Evolutionary conservation across 2,329 filamentous ascomycete genomes (phyloP), one percentile per base, ranked within the genome.

Genomic region (Phoma sp.): DNA sequence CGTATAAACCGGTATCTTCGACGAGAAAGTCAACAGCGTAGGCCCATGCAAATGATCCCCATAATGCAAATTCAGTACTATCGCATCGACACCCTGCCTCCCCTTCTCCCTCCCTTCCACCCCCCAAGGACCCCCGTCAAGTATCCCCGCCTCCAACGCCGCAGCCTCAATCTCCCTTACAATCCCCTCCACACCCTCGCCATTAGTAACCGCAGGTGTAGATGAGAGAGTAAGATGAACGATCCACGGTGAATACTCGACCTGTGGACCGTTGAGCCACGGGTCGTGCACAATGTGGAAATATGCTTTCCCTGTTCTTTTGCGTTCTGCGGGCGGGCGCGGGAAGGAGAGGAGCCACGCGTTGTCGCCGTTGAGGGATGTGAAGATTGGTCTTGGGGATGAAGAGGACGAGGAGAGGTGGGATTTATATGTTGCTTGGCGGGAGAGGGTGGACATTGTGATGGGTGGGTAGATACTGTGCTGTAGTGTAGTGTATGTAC

Each of bases 301-400:
- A 32, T 50, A 57, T 2, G 46, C 34, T 28, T 57, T 57, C 17
- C 32, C 39, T 25, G 25, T 43, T 7, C 12, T 38, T 14, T 42
- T 14, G 12, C 49, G 55, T 18, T 57, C 45, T 10, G 28, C 15
- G 10, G 15, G 2, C 15, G 49, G 54, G 7, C 49, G 40, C 17
- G 49, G 54, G 11, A 57, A 47, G 12, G 54, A 57, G 1, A 46
- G 20, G 14, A 53, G 43, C 54, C 54, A 57, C 7, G 54, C 53
- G 14, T 53, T 53, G 29, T 57, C 54, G 23, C 49, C 49, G 18
- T 53, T 53, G 5, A 57, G 26, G 15, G 38, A 46, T 7, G 49
- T 57, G 25, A 53, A 33, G 21, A n/a, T n/a, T n/a, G n/a, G n/a
- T n/a, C n/a, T n/a, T n/a, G n/a, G n/a, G n/a, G n/a, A n/a, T n/a